Evolutionary conservation across 345 rosid species (phyloP).

Genomic region (Hibiscus tridactylites): DNA sequence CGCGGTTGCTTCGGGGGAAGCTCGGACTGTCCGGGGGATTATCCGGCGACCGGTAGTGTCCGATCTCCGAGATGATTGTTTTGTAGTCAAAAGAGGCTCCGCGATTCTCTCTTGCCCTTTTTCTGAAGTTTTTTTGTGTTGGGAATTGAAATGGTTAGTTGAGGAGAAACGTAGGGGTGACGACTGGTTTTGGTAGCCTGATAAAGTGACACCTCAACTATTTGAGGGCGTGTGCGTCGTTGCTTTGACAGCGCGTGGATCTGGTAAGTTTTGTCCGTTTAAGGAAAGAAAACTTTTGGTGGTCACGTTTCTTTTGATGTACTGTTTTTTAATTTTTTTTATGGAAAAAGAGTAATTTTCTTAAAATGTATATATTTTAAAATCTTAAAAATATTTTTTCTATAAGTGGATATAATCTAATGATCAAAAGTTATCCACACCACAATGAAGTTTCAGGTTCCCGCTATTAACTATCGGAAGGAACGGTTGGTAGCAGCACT

Average conservation of each 20-base stretch:
- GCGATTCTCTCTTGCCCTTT: conserved; percentile 6
- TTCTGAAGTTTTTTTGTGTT: background rate
- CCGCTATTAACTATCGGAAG: too few relatives aligned
- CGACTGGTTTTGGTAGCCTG: conserved; percentile 13
- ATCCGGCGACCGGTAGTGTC: conserved; percentile 4
- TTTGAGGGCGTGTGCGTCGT: background rate
- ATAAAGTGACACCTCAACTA: background rate
- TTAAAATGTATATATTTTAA: too few relatives aligned
- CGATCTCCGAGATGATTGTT: conserved; percentile 9
- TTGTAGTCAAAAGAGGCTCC: background rate
- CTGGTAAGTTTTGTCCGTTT: too few relatives aligned
- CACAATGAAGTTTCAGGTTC: too few relatives aligned
- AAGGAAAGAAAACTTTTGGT: background rate
- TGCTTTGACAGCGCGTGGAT: background rate
- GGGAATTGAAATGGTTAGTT: background rate
- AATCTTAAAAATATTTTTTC: too few relatives aligned
- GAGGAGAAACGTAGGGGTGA: background rate
- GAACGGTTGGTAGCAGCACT: too few relatives aligned
- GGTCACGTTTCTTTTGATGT: background rate
- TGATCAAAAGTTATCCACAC: too few relatives aligned
- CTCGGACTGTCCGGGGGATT: background rate
- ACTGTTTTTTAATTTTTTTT: too few relatives aligned
- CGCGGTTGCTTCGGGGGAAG: background rate
- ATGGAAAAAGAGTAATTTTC: too few relatives aligned
- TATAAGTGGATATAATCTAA: too few relatives aligned